Conservation (phyloP, 2,329 filamentous ascomycete genomes). For the Chrysoporthe cubensis region DNA sequence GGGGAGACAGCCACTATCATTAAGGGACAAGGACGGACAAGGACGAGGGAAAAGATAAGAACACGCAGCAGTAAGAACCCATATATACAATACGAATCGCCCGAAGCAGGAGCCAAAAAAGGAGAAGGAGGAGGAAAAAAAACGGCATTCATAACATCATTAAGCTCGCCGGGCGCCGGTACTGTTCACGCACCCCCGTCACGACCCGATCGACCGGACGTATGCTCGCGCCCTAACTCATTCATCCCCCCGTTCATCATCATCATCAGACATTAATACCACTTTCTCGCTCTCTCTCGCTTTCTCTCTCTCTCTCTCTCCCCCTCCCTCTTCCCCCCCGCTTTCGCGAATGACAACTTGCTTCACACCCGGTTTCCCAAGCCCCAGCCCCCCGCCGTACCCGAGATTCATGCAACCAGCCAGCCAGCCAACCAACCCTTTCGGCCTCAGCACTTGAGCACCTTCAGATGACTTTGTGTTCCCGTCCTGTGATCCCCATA, state of each 20-base stretch:
- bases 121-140: background rate
- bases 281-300: background rate
- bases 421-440: background rate
- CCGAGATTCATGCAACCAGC: conserved; percentile 1
- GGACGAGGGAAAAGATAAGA: background rate
- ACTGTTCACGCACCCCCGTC: too few species aligned
- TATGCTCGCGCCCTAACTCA: too few species aligned
- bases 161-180: background rate
- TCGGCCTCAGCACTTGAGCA: conserved; percentile 23
- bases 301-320: background rate
- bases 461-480: conserved; percentile 15
- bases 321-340: background rate
- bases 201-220: too few species aligned
- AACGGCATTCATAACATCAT: background rate
- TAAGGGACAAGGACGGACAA: background rate
- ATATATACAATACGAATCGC: background rate
- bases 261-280: conserved; percentile 12
- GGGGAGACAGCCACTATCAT: too few species aligned
- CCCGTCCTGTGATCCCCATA: background rate
- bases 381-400: background rate
- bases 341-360: too few species aligned
- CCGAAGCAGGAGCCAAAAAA: background rate
- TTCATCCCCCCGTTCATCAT: background rate
- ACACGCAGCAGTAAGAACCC: background rate
- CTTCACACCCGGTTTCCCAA: too few species aligned